phyloP scores from a whole-genome alignment of 805 yeast species.

The Kazachstania taianensis region DNA sequence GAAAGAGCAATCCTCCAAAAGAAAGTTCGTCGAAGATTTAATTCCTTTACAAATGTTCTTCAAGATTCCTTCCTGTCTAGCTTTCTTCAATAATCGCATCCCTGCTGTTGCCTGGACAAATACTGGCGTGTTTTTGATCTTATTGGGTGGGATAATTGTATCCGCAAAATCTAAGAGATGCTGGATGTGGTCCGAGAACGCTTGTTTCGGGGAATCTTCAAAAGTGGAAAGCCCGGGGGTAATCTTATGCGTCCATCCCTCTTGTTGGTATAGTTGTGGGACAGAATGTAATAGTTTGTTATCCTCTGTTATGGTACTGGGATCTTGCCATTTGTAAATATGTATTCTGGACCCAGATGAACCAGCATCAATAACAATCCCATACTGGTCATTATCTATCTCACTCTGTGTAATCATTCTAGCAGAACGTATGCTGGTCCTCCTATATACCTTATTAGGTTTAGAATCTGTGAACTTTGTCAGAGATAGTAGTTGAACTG shows the following conservation, averaged over 20 bases:
- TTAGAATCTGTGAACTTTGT: too few species aligned
- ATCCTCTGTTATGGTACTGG: slow-evolving; percentile 24
- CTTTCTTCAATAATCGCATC: slow-evolving; percentile 64
- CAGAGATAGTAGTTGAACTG: too few species aligned
- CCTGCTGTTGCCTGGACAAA: slow-evolving; percentile 96
- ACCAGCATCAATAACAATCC: slow-evolving; percentile 90
- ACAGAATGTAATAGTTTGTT: slow-evolving; percentile 39
- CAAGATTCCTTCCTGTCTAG: slow-evolving; percentile 45
- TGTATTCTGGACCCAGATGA: slow-evolving; percentile 89
- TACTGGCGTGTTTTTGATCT: slow-evolving; percentile 64
- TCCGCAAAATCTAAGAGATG: slow-evolving; percentile 61
- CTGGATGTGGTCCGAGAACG: slow-evolving; percentile 66
- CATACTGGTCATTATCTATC: slow-evolving; percentile 37
- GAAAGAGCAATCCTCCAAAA: slow-evolving; percentile 44
- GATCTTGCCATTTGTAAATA: slow-evolving; percentile 69
- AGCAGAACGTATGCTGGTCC: too few species aligned
- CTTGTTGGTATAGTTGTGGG: slow-evolving; percentile 55
- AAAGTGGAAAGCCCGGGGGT: slow-evolving; percentile 78
- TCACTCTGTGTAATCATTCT: too few species aligned
- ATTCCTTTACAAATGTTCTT: slow-evolving; percentile 50
- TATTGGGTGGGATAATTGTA: slow-evolving; percentile 52
- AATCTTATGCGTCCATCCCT: slow-evolving; percentile 62
- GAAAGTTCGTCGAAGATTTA: slow-evolving; percentile 45
- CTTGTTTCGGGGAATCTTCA: slow-evolving; percentile 38
- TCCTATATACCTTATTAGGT: too few species aligned